Evolutionary conservation across 2,329 filamentous ascomycete species (phyloP).

Genomic region (Zymoseptoria pseudotritici): DNA sequence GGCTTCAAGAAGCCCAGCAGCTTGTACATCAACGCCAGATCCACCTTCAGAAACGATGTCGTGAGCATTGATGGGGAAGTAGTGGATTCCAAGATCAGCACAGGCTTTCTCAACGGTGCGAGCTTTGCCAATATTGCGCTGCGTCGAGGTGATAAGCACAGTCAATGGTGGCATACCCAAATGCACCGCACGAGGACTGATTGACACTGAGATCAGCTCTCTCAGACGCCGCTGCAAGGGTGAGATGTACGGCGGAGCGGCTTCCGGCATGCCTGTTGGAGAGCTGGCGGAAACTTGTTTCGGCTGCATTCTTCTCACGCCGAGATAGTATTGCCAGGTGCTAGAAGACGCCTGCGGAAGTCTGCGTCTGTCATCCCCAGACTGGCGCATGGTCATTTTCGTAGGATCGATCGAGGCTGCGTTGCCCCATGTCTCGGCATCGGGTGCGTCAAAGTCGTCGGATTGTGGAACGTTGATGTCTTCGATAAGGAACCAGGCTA

Average conservation of each 20-base stretch:
- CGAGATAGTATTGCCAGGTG: conserved; percentile 85
- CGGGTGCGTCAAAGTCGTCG: conserved; percentile 50
- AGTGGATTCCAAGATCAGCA: conserved; percentile 82
- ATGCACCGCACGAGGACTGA: conserved; percentile 77
- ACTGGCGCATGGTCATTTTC: conserved; percentile 83
- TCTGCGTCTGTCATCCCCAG: conserved; percentile 75
- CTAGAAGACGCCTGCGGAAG: conserved; percentile 69
- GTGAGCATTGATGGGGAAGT: conserved; percentile 81
- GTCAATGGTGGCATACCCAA: conserved; percentile 81
- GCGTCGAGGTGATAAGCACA: conserved; percentile 81
- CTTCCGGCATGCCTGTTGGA: conserved; percentile 25
- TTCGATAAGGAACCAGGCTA: conserved; percentile 90
- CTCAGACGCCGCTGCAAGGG: conserved; percentile 57
- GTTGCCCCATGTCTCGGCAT: conserved; percentile 71
- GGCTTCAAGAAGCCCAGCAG: conserved; percentile 80
- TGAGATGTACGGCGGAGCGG: conserved; percentile 38
- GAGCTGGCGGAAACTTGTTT: conserved; percentile 34
- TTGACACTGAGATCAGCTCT: conserved; percentile 80
- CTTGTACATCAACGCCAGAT: conserved; percentile 85
- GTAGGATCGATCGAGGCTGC: conserved; percentile 79
- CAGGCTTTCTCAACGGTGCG: conserved; percentile 69
- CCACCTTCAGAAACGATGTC: conserved; percentile 90
- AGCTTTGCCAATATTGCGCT: conserved; percentile 89
- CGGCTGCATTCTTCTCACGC: conserved; percentile 60
- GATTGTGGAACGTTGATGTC: conserved; percentile 52